Evolutionary conservation across 768 basidiomycete species (phyloP).

Genomic region (Lactarius sp.): DNA sequence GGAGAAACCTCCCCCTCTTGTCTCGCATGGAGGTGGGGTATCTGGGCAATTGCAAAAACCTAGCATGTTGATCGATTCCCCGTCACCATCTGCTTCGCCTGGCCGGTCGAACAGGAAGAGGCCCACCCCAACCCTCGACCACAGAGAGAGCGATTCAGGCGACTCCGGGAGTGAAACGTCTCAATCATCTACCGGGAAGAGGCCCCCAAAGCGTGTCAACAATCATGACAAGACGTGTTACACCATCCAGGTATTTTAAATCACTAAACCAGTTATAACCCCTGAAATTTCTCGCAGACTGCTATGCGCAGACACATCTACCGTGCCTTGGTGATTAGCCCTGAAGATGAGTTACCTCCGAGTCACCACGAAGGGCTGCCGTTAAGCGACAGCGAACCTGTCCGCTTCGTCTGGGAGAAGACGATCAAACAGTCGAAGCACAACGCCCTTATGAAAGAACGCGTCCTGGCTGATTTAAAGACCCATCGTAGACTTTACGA

Average conservation of each 20-base stretch:
- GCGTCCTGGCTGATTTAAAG: constrained; percentile 56
- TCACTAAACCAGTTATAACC: neutral
- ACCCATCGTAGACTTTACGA: constrained; percentile 52
- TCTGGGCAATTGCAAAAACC: neutral
- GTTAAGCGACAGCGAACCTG: constrained; percentile 44
- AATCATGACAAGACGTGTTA: constrained; percentile 62
- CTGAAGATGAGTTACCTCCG: constrained; percentile 56
- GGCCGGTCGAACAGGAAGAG: constrained; percentile 31
- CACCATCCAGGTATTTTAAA: constrained; percentile 55
- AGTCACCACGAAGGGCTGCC: constrained; percentile 52
- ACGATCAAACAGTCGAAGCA: constrained; percentile 71
- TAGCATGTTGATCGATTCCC: constrained; percentile 30
- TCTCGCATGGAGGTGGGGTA: neutral
- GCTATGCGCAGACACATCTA: constrained; percentile 68
- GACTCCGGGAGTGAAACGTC: constrained; percentile 37
- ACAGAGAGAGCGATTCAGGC: constrained; percentile 14
- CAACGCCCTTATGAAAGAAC: constrained; percentile 65
- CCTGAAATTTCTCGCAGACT: constrained; percentile 40
- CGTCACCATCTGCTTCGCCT: constrained; percentile 34
- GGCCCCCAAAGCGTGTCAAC: constrained; percentile 44
- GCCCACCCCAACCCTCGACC: constrained; percentile 6
- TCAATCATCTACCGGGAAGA: constrained; percentile 29
- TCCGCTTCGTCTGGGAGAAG: constrained; percentile 78
- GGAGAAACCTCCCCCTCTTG: neutral
- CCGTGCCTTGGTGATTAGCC: constrained; percentile 50